These are phyloP conservation scores for Hypoxylon sp. DNA, from an alignment of 2,329 filamentous ascomycete genomes.

Conservation along the genomic window DNA sequence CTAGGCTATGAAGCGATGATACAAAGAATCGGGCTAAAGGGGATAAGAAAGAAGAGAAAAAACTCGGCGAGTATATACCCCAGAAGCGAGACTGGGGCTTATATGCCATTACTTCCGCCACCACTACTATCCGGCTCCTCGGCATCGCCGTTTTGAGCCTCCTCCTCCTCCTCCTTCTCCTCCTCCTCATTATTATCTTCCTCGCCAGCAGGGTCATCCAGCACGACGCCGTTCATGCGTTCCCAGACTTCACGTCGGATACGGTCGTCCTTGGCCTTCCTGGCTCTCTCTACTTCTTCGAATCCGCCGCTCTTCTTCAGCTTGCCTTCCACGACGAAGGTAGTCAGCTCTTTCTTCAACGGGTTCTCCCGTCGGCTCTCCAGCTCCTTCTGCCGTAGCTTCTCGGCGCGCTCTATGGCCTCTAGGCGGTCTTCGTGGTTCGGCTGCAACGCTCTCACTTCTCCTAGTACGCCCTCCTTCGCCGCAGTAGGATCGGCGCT, in stretches of 20 bases:
- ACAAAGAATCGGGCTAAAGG: neutral
- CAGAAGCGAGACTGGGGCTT: slow-evolving; percentile 12
- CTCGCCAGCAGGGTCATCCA: slow-evolving; percentile 52
- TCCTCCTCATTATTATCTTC: slow-evolving; percentile 39
- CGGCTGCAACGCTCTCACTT: slow-evolving; percentile 90
- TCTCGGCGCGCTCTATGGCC: slow-evolving; percentile 96
- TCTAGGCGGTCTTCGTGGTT: slow-evolving; percentile 94
- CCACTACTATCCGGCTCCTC: neutral
- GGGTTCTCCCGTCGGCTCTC: slow-evolving; percentile 76
- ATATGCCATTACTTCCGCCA: slow-evolving; percentile 21
- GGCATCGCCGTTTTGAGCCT: slow-evolving; percentile 1
- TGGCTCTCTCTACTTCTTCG: slow-evolving; percentile 87
- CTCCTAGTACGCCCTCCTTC: slow-evolving; percentile 89
- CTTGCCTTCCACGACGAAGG: slow-evolving; percentile 88
- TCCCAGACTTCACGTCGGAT: slow-evolving; percentile 83
- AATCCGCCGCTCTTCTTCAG: slow-evolving; percentile 96
- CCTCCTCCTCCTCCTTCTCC: slow-evolving; percentile 29
- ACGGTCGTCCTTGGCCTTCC: slow-evolving; percentile 85
- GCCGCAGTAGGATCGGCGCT: slow-evolving; percentile 76
- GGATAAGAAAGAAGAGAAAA: neutral
- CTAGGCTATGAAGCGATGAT: slow-evolving; percentile 15
- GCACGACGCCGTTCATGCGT: slow-evolving; percentile 64
- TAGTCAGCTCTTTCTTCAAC: slow-evolving; percentile 83
- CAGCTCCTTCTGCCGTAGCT: slow-evolving; percentile 86
- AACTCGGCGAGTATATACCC: slow-evolving; percentile 9